Conservation (phyloP, 2,329 filamentous ascomycete genomes). For the Diaporthe amygdali region DNA sequence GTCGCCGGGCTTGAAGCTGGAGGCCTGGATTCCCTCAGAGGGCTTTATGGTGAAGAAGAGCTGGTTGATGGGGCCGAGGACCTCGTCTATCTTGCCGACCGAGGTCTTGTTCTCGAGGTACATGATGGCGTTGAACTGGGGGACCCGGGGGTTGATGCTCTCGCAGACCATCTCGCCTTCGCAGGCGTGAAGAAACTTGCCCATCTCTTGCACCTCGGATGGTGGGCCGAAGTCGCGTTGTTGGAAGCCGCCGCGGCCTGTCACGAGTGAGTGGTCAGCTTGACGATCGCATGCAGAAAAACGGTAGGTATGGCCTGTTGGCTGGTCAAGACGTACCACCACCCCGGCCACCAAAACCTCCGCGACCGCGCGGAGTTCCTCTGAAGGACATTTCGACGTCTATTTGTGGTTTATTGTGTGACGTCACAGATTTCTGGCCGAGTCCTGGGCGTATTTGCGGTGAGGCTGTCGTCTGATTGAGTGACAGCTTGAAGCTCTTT, state of each 20-base stretch:
- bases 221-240: slow-evolving; percentile 66
- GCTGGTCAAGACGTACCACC: slow-evolving; percentile 42
- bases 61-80: slow-evolving; percentile 96
- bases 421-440: slow-evolving; percentile 5
- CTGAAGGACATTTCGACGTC: slow-evolving; percentile 64
- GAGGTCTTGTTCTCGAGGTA: slow-evolving; percentile 98
- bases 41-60: slow-evolving; percentile 99
- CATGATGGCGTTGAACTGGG: slow-evolving; percentile 98
- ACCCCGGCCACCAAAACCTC: slow-evolving; percentile 56
- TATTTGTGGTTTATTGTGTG: slow-evolving; percentile 35
- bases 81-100: slow-evolving; percentile 97
- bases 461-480: slow-evolving; percentile 11
- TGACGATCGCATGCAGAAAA: not conserved
- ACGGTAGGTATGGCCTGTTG: no score
- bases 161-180: slow-evolving; percentile 99
- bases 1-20: slow-evolving; percentile 93
- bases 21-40: slow-evolving; percentile 92
- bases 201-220: slow-evolving; percentile 78
- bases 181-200: slow-evolving; percentile 89
- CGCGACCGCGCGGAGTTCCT: slow-evolving; percentile 52
- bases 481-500: not conserved
- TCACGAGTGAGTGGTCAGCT: slow-evolving; percentile 25
- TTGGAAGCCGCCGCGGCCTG: slow-evolving; percentile 67
- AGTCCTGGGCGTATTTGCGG: slow-evolving; percentile 6
- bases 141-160: slow-evolving; percentile 92